Base-by-base conservation (phyloP, 129 eudicot species). In the Escallonia herrerae region DNA sequence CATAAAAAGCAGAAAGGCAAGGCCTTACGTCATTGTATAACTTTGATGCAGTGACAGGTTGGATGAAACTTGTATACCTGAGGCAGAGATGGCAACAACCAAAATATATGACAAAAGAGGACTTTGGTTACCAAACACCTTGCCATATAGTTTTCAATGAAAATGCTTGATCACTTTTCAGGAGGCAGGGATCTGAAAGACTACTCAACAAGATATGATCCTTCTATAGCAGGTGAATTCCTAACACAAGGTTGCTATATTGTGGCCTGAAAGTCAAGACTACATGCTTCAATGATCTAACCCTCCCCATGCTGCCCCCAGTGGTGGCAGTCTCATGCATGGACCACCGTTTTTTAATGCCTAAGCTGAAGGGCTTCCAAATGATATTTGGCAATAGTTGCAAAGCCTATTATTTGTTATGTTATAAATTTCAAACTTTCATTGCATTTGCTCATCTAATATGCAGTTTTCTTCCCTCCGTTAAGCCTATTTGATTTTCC, bases 61-160 rank as follows among this genome's bases (percentile, higher is more conserved):
- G 96, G 56, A 93, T 78, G 74, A 79, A 93, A 74, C 98, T 93
- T 60, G 98, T 93, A 52, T 93, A 93, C 81, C 96, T 88, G 91
- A 59, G 53, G 65, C 56, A 70, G 51, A 63, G 42, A 55, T 38
- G 67, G 46, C 37, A 72, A 72, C 12, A 63, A 22, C 7, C 63
- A 5, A 4, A 60, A 5, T 41, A 10, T 7, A 22, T 33, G 65
- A 56, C 39, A 40, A 40, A 22, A 12, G 55, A 58, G 56, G 37
- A 33, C 33, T 38, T 51, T 15, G 39, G 56, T 46, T 8, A 66
- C 43, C 8, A 3, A n/a, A 57, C 46, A 55, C 33, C 48, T 37
- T n/a, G 8, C 38, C 15, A 4, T 47, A 13, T 1, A 37, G 5
- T 12, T 15, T 11, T 4, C 46, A 6, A 63, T 7, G 59, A 14